phyloP scores from a whole-genome alignment of 257 asterid species.

The Fraxinus excelsior region DNA sequence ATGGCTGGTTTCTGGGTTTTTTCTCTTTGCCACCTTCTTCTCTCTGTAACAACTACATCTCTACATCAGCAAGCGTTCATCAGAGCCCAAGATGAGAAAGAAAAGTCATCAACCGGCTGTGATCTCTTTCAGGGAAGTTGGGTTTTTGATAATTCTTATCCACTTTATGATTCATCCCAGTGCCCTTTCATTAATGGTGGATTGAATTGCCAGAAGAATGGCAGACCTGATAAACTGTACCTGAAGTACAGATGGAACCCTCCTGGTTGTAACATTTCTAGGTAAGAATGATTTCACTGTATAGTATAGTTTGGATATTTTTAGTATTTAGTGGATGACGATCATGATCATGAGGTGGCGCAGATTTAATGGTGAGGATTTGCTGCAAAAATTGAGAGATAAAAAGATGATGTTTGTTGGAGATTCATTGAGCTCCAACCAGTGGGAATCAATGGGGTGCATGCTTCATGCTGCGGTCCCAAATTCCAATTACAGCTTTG shows the following conservation, averaged over 20 bases:
- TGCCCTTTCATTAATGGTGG: conserved; percentile 61
- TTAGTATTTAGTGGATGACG: neutral
- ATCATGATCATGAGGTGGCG: neutral
- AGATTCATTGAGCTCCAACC: conserved; percentile 57
- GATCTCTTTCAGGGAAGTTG: conserved; percentile 64
- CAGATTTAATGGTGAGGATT: conserved; percentile 54
- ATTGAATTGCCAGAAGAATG: conserved; percentile 61
- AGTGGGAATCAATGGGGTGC: conserved; percentile 60
- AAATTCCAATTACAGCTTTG: conserved; percentile 32
- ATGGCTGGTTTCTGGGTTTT: neutral
- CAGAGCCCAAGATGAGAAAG: neutral
- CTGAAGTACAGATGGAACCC: conserved; percentile 68
- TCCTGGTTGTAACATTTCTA: conserved; percentile 40
- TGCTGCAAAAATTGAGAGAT: conserved; percentile 50
- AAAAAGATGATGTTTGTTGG: conserved; percentile 70
- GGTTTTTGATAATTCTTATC: conserved; percentile 53
- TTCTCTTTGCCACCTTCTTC: neutral
- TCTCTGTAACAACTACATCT: neutral
- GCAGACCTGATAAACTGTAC: conserved; percentile 51
- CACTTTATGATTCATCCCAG: conserved; percentile 47
- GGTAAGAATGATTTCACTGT: conserved; percentile 34
- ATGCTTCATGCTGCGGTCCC: conserved; percentile 57
- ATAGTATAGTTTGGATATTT: neutral
- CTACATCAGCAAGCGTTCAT: neutral
- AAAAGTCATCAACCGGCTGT: conserved; percentile 33